Evolutionary conservation across 1,139 yeast genomes (phyloP).

Genomic region (Sugiyamaella japonica): DNA sequence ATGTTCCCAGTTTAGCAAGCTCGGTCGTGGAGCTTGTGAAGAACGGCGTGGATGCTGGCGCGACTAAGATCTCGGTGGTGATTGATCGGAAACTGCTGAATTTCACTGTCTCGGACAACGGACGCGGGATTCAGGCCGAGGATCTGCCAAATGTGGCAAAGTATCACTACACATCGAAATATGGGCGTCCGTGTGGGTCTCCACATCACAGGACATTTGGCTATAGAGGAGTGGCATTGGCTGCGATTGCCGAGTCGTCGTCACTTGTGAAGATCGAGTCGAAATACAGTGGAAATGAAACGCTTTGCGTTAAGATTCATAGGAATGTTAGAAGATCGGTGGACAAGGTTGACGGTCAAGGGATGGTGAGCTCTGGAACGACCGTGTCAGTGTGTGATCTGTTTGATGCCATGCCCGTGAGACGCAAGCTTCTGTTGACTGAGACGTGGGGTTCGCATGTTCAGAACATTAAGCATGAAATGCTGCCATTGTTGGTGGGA

Average conservation of each 20-base stretch:
- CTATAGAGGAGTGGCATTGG: slow-evolving; percentile 39
- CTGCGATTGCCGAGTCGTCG: slow-evolving; percentile 29
- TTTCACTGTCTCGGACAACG: slow-evolving; percentile 53
- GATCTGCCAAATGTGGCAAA: slow-evolving; percentile 46
- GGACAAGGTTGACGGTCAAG: slow-evolving; percentile 41
- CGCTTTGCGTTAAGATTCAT: neutral
- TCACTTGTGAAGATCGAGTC: slow-evolving; percentile 34
- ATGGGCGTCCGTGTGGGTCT: slow-evolving; percentile 27
- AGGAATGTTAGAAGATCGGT: slow-evolving; percentile 36
- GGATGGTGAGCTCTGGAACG: slow-evolving; percentile 52
- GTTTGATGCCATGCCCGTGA: slow-evolving; percentile 59
- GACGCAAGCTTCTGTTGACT: slow-evolving; percentile 44
- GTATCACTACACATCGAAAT: slow-evolving; percentile 54
- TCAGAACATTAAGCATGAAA: slow-evolving; percentile 40
- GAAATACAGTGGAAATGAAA: slow-evolving; percentile 24
- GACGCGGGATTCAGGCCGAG: slow-evolving; percentile 53
- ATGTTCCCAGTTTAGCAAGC: slow-evolving; percentile 17
- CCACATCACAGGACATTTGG: slow-evolving; percentile 37
- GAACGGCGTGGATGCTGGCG: slow-evolving; percentile 52
- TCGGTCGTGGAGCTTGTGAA: slow-evolving; percentile 34
- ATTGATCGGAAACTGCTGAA: slow-evolving; percentile 46
- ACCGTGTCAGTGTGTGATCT: slow-evolving; percentile 49
- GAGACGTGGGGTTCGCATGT: slow-evolving; percentile 36
- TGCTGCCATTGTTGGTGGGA: slow-evolving; percentile 42
- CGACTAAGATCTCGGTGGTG: slow-evolving; percentile 45